phyloP scores from a whole-genome alignment of 1,139 yeast species.

The Yamadazyma epiphylla region DNA sequence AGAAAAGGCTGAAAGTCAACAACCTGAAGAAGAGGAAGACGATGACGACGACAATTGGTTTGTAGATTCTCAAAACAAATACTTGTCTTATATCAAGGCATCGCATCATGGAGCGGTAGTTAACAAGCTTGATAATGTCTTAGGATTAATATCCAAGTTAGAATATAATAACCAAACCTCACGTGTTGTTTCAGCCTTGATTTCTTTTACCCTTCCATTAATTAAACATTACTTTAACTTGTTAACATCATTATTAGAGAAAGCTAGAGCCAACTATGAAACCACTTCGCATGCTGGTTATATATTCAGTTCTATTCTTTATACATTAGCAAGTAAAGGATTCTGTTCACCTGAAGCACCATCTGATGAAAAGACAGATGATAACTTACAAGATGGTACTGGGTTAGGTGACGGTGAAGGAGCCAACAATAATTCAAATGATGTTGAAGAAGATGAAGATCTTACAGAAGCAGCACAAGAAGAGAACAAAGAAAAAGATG shows the following conservation, averaged over 20 bases:
- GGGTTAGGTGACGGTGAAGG: slow-evolving; percentile 98
- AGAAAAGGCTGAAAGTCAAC: slow-evolving; percentile 32
- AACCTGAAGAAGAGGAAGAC: slow-evolving; percentile 24
- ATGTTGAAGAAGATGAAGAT: slow-evolving; percentile 91
- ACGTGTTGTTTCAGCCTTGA: slow-evolving; percentile 37
- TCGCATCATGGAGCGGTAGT: slow-evolving; percentile 29
- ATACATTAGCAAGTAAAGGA: slow-evolving; percentile 72
- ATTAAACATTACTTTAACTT: slow-evolving; percentile 52
- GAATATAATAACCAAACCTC: slow-evolving; percentile 36
- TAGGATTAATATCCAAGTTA: slow-evolving; percentile 17
- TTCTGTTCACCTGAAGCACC: slow-evolving; percentile 92
- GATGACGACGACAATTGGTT: slow-evolving; percentile 70
- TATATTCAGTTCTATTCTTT: slow-evolving; percentile 52
- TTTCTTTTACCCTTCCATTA: slow-evolving; percentile 55
- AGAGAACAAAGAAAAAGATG: slow-evolving; percentile 65
- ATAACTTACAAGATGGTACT: slow-evolving; percentile 79
- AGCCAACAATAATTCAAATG: slow-evolving; percentile 70
- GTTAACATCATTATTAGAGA: slow-evolving; percentile 34
- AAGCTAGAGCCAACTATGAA: slow-evolving; percentile 43
- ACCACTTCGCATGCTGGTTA: slow-evolving; percentile 60
- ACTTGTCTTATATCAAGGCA: slow-evolving; percentile 27
- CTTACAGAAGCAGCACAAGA: slow-evolving; percentile 84
- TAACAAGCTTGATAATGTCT: slow-evolving; percentile 15
- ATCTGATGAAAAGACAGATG: slow-evolving; percentile 58
- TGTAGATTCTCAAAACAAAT: slow-evolving; percentile 40